Percentiles rank a stretch among this genome's conserved stretches.
Conservation (phyloP, 2,329 filamentous ascomycete genomes). For the Trichoderma afroharzianum region DNA sequence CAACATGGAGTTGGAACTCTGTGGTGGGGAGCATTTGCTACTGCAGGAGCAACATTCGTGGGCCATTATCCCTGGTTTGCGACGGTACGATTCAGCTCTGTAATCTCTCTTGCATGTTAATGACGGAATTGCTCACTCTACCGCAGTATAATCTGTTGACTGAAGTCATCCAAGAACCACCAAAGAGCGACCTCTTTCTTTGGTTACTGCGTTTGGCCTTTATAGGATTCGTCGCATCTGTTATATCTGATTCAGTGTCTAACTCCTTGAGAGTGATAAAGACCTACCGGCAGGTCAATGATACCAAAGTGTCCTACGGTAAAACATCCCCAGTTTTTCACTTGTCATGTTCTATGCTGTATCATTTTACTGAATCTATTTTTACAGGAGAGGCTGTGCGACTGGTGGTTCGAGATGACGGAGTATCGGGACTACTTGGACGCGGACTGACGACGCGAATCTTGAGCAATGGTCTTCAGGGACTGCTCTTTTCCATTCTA, state of each 20-base stretch:
- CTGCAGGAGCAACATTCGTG: slow-evolving; percentile 46
- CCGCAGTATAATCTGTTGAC: slow-evolving; percentile 42
- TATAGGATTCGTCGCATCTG: slow-evolving; percentile 40
- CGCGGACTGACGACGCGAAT: slow-evolving; percentile 46
- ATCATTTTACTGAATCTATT: background rate
- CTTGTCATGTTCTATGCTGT: background rate
- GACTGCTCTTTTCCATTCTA: slow-evolving; percentile 45
- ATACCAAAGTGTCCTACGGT: slow-evolving; percentile 45
- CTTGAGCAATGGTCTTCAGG: slow-evolving; percentile 46
- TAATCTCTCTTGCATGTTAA: background rate
- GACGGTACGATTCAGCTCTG: slow-evolving; percentile 32
- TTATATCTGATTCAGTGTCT: slow-evolving; percentile 45
- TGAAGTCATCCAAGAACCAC: slow-evolving; percentile 37
- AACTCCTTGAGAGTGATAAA: slow-evolving; percentile 47
- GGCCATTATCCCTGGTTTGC: slow-evolving; percentile 50
- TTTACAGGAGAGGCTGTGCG: slow-evolving; percentile 40
- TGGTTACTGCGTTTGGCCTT: slow-evolving; percentile 42
- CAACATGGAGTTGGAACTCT: slow-evolving; percentile 42
- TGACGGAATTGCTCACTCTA: background rate
- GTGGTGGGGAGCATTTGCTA: slow-evolving; percentile 49
- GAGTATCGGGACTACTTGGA: slow-evolving; percentile 40
- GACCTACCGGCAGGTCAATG: slow-evolving; percentile 49
- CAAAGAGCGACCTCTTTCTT: slow-evolving; percentile 36
- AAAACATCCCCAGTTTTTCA: slow-evolving; percentile 18
- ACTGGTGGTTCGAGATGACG: slow-evolving; percentile 39